Evolutionary conservation across 2,329 filamentous ascomycete species (phyloP).

Genomic region (Aspergillus texensis): DNA sequence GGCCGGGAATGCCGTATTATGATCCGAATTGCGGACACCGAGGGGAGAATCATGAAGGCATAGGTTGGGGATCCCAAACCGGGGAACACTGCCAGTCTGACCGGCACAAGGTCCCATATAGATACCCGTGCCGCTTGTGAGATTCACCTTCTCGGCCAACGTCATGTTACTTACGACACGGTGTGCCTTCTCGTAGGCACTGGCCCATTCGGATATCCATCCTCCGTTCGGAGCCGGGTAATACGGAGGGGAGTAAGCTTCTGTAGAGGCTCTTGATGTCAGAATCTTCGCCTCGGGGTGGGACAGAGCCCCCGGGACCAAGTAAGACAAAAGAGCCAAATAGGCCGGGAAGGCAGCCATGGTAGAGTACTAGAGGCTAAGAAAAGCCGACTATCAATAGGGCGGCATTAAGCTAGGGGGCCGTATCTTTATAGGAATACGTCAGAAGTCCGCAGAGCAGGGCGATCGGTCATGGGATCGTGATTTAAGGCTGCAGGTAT

Average conservation of each 20-base stretch:
- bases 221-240: slow-evolving; percentile 75
- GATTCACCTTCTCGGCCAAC: slow-evolving; percentile 76
- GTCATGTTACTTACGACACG: slow-evolving; percentile 74
- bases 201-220: slow-evolving; percentile 68
- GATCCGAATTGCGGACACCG: slow-evolving; percentile 72
- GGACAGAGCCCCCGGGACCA: slow-evolving; percentile 13
- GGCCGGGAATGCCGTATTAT: slow-evolving; percentile 75
- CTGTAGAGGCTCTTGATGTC: slow-evolving; percentile 22
- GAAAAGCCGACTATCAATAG: not conserved
- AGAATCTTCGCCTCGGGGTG: slow-evolving; percentile 11
- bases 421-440: not conserved
- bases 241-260: slow-evolving; percentile 56
- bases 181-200: slow-evolving; percentile 71
- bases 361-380: not conserved
- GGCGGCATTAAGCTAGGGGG: not conserved
- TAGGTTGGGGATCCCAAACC: slow-evolving; percentile 72
- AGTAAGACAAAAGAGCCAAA: slow-evolving; percentile 4
- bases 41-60: slow-evolving; percentile 73
- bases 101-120: slow-evolving; percentile 76
- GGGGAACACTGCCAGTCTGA: slow-evolving; percentile 71
- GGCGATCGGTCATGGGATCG: not conserved
- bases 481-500: not conserved
- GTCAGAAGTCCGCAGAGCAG: not conserved
- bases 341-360: slow-evolving; percentile 11
- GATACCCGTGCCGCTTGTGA: slow-evolving; percentile 71